Base-by-base conservation (phyloP, 306 rosid genomes). In the Pyrus betulifolia region DNA sequence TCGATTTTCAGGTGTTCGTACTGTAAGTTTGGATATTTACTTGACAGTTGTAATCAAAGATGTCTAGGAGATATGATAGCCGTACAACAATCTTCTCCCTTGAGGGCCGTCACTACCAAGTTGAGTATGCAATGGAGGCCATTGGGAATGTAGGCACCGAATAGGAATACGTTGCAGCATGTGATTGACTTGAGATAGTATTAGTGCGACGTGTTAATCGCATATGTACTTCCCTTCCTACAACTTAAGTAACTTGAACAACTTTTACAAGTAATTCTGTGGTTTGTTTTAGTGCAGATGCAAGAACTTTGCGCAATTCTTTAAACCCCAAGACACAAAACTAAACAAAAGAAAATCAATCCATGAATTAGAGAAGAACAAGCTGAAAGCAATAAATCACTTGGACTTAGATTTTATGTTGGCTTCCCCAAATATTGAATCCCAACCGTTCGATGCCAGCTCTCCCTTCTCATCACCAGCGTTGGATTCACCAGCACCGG, bases 401-500 rank as follows among this genome's bases (percentile, higher is more conserved):
- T 45, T 30, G 12, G 76, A 79, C 70, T 55, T 82, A 25, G 67
- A 79, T 59, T 60, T 83, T 49, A 84, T 87, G 69, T 60, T 74
- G 69, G 83, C 44, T 42, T 80, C 60, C 70, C 76, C 82, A 46
- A 52, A 49, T 23, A 35, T 27, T 22, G 76, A 83, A 49, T 49
- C 15, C 17, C 17, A 17, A 70, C 70, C 83, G 25, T 75, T 77
- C 81, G 87, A 64, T 25, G 51, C 77, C 6, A 71, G 82, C 55
- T 83, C 88, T 82, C 94, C 94, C 38, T 87, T 87, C 55, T 79
- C 87, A 58, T 70, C 81, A 8, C 88, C 96, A 67, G 87, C 88
- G 31, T 85, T 67, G 65, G 78, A 70, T 72, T 86, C 91, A 60
- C 76, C 84, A 3, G 70, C 89, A 52, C 89, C 85, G n/a, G 57